Base-by-base conservation (phyloP, 2,329 filamentous ascomycete species). In the Fusarium sp. region DNA sequence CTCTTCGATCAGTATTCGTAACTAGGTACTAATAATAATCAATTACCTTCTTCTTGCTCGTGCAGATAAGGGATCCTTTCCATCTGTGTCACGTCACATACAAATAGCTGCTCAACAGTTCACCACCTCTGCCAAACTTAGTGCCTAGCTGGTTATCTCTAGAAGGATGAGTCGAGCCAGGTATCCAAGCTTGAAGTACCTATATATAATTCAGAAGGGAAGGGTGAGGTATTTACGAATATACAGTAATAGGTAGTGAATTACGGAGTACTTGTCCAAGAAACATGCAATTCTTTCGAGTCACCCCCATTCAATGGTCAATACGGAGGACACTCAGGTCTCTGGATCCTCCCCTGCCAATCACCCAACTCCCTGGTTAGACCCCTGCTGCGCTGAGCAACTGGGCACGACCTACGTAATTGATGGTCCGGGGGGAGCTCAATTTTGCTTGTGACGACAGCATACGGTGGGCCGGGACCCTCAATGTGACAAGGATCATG, bases 311-410 rank as follows among this genome's bases (percentile, higher is more conserved):
- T 9, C 41, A 58, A 17, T 37, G 46, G 45, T 48, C 15, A 46
- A 40, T 40, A 31, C 49, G n/a, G n/a, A n/a, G n/a, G n/a, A 42
- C 42, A 40, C 64, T 41, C 46, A 37, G 39, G 33, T 56, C 15
- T 49, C 36, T 58, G 17, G 20, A 18, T 45, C 46, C 31, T 42
- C 37, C 21, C 48, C 52, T 56, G 58, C 25, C 25, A 25, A 25
- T 25, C 49, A 48, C 39, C 36, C 52, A 49, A 53, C 36, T 58
- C 39, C 56, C 56, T 46, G 45, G 37, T 41, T 45, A 54, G 47
- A 52, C 69, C 69, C 69, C 69, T 71, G 69, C 54, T 45, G 54
- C 43, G 69, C 69, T 71, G 69, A 71, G 61, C 40, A 64, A 49
- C 57, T 46, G 29, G 57, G 29, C 40, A 61, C 47, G 29, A 65